Conservation (phyloP, 2,329 filamentous ascomycete genomes). For the Fusarium agapanthi region DNA sequence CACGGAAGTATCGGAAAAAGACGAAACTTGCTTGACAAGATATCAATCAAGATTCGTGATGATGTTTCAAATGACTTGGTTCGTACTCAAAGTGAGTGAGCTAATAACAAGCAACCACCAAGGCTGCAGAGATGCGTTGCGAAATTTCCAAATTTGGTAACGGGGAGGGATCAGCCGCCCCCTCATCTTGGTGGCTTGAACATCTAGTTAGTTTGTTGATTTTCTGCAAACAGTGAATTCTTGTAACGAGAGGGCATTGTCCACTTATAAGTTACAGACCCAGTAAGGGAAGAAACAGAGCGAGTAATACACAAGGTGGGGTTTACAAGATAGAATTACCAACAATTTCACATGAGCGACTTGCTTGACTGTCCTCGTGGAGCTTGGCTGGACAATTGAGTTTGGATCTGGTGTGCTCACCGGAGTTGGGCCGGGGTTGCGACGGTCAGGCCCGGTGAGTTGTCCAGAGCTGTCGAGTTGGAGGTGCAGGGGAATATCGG, state of each 20-base stretch:
- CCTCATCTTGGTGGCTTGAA: constrained; percentile 16
- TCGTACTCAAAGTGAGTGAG: background rate
- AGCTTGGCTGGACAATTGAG: constrained; percentile 21
- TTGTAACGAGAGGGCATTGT: background rate
- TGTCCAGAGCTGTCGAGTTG: constrained; percentile 1
- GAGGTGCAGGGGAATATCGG: constrained; percentile 18
- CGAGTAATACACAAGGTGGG: background rate
- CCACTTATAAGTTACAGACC: background rate
- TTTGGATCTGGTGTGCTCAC: constrained; percentile 17
- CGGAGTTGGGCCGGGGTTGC: constrained; percentile 34
- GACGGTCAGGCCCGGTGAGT: constrained; percentile 14
- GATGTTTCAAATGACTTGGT: background rate
- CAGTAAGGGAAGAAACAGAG: background rate
- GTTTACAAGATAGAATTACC: constrained; percentile 27
- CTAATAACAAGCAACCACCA: constrained; percentile 4
- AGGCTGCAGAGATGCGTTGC: background rate
- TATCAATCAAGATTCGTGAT: background rate
- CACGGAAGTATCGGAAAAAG: constrained; percentile 2
- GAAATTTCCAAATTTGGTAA: constrained; percentile 10
- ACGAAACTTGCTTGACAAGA: background rate
- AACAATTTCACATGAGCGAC: constrained; percentile 16
- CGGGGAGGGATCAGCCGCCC: background rate
- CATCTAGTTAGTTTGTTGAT: background rate
- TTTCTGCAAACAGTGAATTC: background rate
- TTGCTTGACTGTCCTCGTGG: constrained; percentile 8